Evolutionary conservation across 108 stramenopile species (phyloP).

Genomic region (Cyclotella atomus): DNA sequence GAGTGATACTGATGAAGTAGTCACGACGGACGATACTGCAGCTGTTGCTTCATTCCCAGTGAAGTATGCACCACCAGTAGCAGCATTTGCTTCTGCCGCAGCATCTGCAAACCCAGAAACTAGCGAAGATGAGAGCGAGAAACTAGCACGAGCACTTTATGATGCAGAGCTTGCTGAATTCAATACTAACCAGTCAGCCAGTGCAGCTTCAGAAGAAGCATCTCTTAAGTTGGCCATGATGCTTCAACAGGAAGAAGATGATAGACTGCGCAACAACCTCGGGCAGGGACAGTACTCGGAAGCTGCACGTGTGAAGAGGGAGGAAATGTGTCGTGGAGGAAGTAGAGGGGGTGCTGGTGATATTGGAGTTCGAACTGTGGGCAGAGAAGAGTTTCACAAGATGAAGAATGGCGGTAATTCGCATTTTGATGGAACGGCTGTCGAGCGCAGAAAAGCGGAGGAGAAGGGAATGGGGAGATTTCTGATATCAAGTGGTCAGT

Average conservation of each 20-base stretch:
- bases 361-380: slow-evolving; percentile 29
- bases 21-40: no score
- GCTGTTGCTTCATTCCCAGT: no score
- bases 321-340: slow-evolving; percentile 23
- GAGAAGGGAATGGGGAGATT: slow-evolving; percentile 36
- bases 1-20: neutral
- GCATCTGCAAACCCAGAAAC: neutral
- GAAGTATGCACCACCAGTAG: no score
- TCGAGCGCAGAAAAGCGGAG: slow-evolving; percentile 24
- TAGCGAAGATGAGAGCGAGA: slow-evolving; percentile 36
- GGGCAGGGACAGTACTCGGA: neutral
- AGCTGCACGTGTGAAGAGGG: slow-evolving; percentile 21
- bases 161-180: slow-evolving; percentile 67
- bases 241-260: slow-evolving; percentile 57
- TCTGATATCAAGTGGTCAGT: slow-evolving; percentile 18
- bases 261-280: neutral
- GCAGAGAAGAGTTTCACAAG: slow-evolving; percentile 26
- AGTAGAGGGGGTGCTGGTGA: slow-evolving; percentile 10
- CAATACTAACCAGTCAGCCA: no score
- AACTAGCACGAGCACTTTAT: slow-evolving; percentile 53
- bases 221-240: slow-evolving; percentile 55
- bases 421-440: slow-evolving; percentile 44
- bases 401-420: slow-evolving; percentile 19
- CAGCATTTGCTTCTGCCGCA: neutral
- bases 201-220: slow-evolving; percentile 57